A percentile compares a stretch with the other conserved stretches of the same genome.
Conservation (phyloP, 768 basidiomycete species). For the Tulasnella calospora region DNA sequence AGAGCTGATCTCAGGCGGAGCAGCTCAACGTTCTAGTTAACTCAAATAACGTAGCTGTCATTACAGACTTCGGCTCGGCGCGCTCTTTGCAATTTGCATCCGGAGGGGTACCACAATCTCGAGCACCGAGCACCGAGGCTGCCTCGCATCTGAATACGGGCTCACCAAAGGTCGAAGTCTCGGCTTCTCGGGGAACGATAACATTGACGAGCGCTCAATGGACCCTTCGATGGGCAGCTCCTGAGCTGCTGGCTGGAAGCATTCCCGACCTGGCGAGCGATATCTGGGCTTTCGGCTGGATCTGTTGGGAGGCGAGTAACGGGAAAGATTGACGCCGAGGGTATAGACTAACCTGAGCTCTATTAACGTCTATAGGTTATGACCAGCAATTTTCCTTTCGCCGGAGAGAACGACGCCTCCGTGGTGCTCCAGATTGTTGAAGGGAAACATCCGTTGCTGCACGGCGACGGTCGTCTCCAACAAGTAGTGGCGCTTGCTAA, state of each 20-base stretch:
- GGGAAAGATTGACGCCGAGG: background rate
- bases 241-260: background rate
- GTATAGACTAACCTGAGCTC: background rate
- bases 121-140: background rate
- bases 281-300: background rate
- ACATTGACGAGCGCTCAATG: background rate
- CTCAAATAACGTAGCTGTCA: background rate
- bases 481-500: background rate
- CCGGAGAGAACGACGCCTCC: background rate
- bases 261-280: background rate
- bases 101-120: background rate
- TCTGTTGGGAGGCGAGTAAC: background rate
- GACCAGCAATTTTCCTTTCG: background rate
- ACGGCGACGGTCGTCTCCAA: background rate
- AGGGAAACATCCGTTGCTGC: background rate
- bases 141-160: background rate
- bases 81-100: background rate
- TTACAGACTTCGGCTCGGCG: background rate
- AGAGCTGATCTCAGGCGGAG: background rate
- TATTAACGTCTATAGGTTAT: background rate
- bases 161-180: background rate
- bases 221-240: background rate
- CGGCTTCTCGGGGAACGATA: background rate
- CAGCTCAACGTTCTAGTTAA: background rate
- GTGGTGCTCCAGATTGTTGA: background rate